Evolutionary conservation across 2,329 filamentous ascomycete species (phyloP).

Genomic region (Penicillium capsulatum): DNA sequence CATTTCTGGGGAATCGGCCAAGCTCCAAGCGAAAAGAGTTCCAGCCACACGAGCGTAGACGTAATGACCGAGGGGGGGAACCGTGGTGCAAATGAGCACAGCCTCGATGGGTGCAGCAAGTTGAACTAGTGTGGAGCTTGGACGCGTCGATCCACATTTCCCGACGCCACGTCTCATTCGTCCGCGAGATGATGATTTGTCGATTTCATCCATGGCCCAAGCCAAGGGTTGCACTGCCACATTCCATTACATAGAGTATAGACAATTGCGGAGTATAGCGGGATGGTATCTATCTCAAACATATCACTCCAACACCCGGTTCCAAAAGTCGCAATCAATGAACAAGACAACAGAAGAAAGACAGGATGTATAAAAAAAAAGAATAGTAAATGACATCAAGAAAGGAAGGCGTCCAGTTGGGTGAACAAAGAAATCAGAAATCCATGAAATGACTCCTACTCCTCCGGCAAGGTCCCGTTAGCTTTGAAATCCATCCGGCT

Average conservation of each 20-base stretch:
- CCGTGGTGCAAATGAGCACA: slow-evolving; percentile 5
- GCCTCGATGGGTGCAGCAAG: slow-evolving; percentile 4
- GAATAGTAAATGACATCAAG: slow-evolving; percentile 20
- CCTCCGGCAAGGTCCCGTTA: slow-evolving; percentile 33
- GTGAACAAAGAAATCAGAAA: slow-evolving; percentile 3
- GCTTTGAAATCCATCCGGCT: slow-evolving; percentile 51
- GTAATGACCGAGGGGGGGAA: slow-evolving; percentile 4
- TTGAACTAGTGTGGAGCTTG: too few relatives aligned
- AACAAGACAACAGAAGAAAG: slow-evolving; percentile 3
- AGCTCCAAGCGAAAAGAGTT: slow-evolving; percentile 12
- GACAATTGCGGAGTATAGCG: slow-evolving; percentile 6
- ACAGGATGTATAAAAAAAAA: slow-evolving; percentile 9
- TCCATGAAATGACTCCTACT: slow-evolving; percentile 26
- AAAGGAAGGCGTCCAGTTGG: slow-evolving; percentile 9
- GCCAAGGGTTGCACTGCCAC: slow-evolving; percentile 1
- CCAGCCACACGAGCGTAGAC: slow-evolving; percentile 18
- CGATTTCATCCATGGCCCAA: too few relatives aligned
- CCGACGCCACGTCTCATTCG: background rate
- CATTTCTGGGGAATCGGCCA: slow-evolving; percentile 11
- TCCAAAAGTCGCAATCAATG: slow-evolving; percentile 12
- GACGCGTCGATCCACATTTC: background rate
- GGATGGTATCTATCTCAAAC: slow-evolving; percentile 25
- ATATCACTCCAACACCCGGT: slow-evolving; percentile 13
- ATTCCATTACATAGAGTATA: background rate
- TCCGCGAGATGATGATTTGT: background rate